Conservation (phyloP, 78 protist species). For the Emiliania huxleyi region DNA sequence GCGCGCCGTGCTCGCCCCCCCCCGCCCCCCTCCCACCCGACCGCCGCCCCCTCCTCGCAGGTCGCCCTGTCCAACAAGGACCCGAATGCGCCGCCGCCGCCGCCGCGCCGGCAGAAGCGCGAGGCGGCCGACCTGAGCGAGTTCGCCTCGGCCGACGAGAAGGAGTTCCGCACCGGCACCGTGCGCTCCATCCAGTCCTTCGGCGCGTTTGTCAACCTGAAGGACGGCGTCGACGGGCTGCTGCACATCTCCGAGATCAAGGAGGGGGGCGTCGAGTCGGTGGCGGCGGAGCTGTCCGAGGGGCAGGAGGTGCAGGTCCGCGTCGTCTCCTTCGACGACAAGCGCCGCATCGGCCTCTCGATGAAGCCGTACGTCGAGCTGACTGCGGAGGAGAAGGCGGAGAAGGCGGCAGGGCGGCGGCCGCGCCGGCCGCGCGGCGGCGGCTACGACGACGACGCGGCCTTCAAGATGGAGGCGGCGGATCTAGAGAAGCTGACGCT, state of each 20-base stretch:
- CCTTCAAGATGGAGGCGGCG: background rate
- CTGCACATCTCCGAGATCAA: background rate
- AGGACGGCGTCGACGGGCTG: slow-evolving; percentile 5
- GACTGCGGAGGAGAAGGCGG: background rate
- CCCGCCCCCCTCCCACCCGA: too few relatives aligned
- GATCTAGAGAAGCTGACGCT: background rate
- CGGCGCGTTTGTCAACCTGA: background rate
- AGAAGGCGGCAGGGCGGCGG: background rate
- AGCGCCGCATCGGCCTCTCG: slow-evolving; percentile 15
- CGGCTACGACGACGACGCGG: background rate
- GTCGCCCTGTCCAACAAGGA: background rate
- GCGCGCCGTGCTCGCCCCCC: too few relatives aligned
- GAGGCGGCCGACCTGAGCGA: background rate
- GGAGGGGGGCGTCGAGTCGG: background rate
- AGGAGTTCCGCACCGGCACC: background rate
- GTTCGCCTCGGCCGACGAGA: background rate
- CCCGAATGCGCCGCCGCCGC: background rate
- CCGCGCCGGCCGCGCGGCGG: background rate
- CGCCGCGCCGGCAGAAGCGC: too few relatives aligned
- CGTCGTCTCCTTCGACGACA: background rate
- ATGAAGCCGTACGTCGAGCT: background rate
- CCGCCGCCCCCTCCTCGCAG: too few relatives aligned
- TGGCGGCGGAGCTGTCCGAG: background rate
- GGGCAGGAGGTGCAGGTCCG: slow-evolving; percentile 30
- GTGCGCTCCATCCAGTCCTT: background rate